Base-by-base conservation (phyloP, 345 rosid genomes). In the Ailanthus altissimus region DNA sequence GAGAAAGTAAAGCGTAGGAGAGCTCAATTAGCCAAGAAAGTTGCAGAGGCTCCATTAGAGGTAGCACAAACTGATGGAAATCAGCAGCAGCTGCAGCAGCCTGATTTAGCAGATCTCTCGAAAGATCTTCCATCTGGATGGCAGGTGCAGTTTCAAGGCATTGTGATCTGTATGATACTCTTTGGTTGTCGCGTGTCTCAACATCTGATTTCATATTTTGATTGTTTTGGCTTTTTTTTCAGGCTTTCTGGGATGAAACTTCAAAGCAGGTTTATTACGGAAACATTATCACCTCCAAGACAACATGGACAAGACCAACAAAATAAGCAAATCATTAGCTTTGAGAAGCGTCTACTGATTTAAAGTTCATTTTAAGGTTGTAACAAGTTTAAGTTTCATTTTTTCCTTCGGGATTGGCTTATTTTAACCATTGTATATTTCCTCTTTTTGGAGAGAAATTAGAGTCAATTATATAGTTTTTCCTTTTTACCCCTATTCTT, bases 1-100 rank as follows among this genome's bases (percentile, higher is more conserved):
- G 98, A 90, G 79, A 83, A 91, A 85, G 97, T 93, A 56, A 96
- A 93, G 88, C 86, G 93, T 13, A 86, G 89, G 70, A 88, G 91
- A 85, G 92, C 89, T 68, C 89, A 85, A 73, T 73, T 85, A 70
- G 90, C 87, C 62, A 81, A 82, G 71, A 89, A 85, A 84, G 81
- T 88, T 10, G 80, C 78, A n/a, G 28, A 51, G 65, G 56, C 71
- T 56, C 43, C 78, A 60, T 51, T 79, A 0, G 87, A 89, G 78
- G 77, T 49, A 1, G 38, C 3, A 46, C 76, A 50, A 18, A 54
- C 45, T 6, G 83, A 69, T 67, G 85, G 74, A 77, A 86, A 78
- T 43, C 83, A 75, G 76, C 78, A 23, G 8, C 73, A 83, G n/a
- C n/a, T n/a, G 77, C 86, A 67, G 28, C 57, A 85, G 78, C 88